Conservation (phyloP, 768 basidiomycete species). For the Lactarius hatsudake region DNA sequence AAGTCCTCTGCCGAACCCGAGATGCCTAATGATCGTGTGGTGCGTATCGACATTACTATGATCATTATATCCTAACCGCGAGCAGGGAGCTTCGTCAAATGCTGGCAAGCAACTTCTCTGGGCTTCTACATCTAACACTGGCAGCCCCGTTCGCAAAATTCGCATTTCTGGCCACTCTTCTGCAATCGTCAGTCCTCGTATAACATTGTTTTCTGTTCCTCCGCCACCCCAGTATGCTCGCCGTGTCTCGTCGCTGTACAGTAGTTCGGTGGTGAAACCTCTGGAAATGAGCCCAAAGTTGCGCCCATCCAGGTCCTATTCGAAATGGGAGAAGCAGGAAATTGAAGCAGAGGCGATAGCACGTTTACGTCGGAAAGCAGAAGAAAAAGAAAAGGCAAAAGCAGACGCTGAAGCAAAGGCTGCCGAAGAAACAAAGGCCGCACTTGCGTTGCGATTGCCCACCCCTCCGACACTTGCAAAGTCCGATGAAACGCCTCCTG, state of each 20-base stretch:
- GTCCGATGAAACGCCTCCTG: conserved; percentile 17
- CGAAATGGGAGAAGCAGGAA: conserved; percentile 87
- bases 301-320: conserved; percentile 47
- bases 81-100: conserved; percentile 7
- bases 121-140: conserved; percentile 48
- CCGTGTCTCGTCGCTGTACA: conserved; percentile 29
- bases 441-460: neutral
- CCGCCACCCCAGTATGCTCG: conserved; percentile 34
- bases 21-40: conserved; percentile 37
- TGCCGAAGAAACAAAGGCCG: conserved; percentile 35
- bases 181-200: conserved; percentile 42
- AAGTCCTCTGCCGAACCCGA: conserved; percentile 44
- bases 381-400: conserved; percentile 33
- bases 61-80: conserved; percentile 6
- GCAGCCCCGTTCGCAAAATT: conserved; percentile 33
- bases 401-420: conserved; percentile 26
- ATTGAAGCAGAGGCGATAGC: conserved; percentile 77
- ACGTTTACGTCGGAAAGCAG: conserved; percentile 56
- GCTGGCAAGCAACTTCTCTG: conserved; percentile 69
- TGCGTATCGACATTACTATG: neutral
- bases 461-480: conserved; percentile 2
- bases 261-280: conserved; percentile 34
- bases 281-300: conserved; percentile 55
- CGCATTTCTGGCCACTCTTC: conserved; percentile 49
- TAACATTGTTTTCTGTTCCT: conserved; percentile 31